Evolutionary conservation across 495 filamentous ascomycete species (phyloP).

Genomic region (Lichenothelia convexa): DNA sequence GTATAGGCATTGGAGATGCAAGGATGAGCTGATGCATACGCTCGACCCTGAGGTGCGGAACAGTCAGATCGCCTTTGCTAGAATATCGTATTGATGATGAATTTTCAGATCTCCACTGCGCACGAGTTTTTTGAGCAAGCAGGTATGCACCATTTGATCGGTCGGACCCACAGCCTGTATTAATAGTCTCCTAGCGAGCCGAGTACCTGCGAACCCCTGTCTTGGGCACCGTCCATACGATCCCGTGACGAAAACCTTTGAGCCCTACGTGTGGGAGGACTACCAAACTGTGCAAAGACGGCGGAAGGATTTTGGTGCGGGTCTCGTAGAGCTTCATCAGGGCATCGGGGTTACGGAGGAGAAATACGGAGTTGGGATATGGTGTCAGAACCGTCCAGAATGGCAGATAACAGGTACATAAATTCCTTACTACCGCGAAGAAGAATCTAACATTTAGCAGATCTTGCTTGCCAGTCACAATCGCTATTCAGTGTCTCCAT

Average conservation of each 20-base stretch:
- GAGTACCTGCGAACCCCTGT: conserved; percentile 43
- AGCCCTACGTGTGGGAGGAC: conserved; percentile 65
- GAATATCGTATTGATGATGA: neutral
- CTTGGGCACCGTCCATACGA: conserved; percentile 73
- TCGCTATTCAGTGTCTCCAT: conserved; percentile 80
- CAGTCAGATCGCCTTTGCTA: neutral
- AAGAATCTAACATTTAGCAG: conserved; percentile 22
- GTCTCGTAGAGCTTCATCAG: conserved; percentile 66
- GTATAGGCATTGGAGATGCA: conserved; percentile 69
- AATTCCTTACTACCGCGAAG: neutral
- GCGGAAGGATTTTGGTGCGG: conserved; percentile 69
- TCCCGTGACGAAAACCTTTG: conserved; percentile 52
- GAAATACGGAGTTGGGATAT: conserved; percentile 77
- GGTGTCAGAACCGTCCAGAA: conserved; percentile 91
- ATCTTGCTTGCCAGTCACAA: conserved; percentile 81
- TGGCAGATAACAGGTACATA: conserved; percentile 80
- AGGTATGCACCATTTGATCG: conserved; percentile 20
- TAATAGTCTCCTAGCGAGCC: conserved; percentile 37
- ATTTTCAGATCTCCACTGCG: conserved; percentile 39
- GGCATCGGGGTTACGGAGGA: conserved; percentile 41
- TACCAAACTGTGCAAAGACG: conserved; percentile 65
- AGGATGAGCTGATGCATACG: conserved; percentile 52
- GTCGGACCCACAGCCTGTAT: conserved; percentile 1
- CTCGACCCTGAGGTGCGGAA: conserved; percentile 48
- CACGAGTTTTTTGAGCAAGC: conserved; percentile 69